Base-by-base conservation (phyloP, 805 yeast species). In the Zygosaccharomyces lentus region DNA sequence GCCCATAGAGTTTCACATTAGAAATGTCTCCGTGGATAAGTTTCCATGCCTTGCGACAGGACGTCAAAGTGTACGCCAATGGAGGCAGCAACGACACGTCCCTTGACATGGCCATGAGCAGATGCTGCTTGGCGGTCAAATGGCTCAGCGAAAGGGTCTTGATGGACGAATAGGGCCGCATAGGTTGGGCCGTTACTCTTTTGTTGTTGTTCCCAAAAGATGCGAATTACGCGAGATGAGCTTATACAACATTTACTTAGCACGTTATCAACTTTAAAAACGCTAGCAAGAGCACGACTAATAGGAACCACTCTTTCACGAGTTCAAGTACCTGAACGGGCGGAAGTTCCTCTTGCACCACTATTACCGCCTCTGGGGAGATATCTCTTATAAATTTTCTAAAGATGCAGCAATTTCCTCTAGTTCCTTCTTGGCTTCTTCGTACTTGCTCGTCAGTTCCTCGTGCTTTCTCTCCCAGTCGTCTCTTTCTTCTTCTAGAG, bases 391-490 rank as follows among this genome's bases (percentile, higher is more conserved):
- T 58, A 66, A 66, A 56, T 66, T 65, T 73, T 93, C 98, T 71
- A 93, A 84, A 75, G 95, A 96, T 67, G 89, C 88, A 69, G 89
- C 84, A 74, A 93, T 90, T 74, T 90, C 96, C 61, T 93, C 98
- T 74, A 93, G 80, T 73, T 93, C 99, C 57, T 86, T 80, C 78
- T 87, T 85, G 55, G 96, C 91, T 56, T 81, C 77, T 65, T 76
- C 74, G 79, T 88, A 83, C 73, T 90, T 84, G 65, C 77, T 82
- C 57, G 83, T 75, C 68, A 91, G 74, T 66, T 87, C 96, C 74
- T 91, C 98, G 64, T 75, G 84, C 73, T 88, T 89, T 74, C 79
- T 78, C 75, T 93, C 97, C 79, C 86, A 78, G 53, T 83, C 86
- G 58, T 87, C 93, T 72, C 87, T 88, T 75, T 93, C 98, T 57